Percentiles rank a stretch among this genome's conserved stretches.
phyloP scores from a whole-genome alignment of 1,284 basidiomycete species.

The Heterobasidion annosum region DNA sequence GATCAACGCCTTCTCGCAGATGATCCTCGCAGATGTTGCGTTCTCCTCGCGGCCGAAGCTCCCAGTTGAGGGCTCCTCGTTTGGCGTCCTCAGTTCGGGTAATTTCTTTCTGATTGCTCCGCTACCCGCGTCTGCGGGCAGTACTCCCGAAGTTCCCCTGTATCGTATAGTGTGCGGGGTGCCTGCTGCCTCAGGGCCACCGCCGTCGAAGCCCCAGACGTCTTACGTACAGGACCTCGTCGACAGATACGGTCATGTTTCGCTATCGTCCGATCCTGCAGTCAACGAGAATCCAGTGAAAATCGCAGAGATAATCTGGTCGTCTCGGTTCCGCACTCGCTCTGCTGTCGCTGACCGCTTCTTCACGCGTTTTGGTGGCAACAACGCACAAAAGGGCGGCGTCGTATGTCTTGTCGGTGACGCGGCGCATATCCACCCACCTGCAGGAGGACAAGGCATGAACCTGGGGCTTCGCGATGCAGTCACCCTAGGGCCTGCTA shows the following conservation, averaged over 20 bases:
- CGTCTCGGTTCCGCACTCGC: slow-evolving; percentile 30
- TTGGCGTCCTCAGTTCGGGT: slow-evolving; percentile 12
- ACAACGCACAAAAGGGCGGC: slow-evolving; percentile 8
- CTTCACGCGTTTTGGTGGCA: slow-evolving; percentile 5
- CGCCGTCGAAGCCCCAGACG: slow-evolving; percentile 20
- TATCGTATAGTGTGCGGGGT: slow-evolving; percentile 27
- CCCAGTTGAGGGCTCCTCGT: slow-evolving; percentile 3
- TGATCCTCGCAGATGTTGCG: slow-evolving; percentile 23
- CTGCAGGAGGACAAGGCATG: slow-evolving; percentile 38
- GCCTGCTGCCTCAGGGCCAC: slow-evolving; percentile 19
- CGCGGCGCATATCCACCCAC: slow-evolving; percentile 36
- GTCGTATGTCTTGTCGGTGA: slow-evolving; percentile 28
- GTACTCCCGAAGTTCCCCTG: slow-evolving; percentile 10
- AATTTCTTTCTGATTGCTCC: slow-evolving; percentile 21
- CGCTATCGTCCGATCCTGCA: slow-evolving; percentile 4
- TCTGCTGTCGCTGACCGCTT: slow-evolving; percentile 18
- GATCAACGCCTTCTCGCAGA: slow-evolving; percentile 13
- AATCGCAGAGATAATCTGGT: slow-evolving; percentile 20
- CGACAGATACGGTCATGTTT: slow-evolving; percentile 24
- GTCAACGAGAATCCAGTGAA: neutral
- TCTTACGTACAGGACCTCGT: slow-evolving; percentile 27
- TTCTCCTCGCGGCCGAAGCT: slow-evolving; percentile 13
- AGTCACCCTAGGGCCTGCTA: slow-evolving; percentile 21
- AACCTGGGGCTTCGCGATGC: slow-evolving; percentile 39
- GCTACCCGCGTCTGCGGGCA: slow-evolving; percentile 13